A percentile compares a stretch with the other conserved stretches of the same genome.
Evolutionary conservation across 768 basidiomycete species (phyloP).

Genomic region (Lepiota brunneoincarnata): DNA sequence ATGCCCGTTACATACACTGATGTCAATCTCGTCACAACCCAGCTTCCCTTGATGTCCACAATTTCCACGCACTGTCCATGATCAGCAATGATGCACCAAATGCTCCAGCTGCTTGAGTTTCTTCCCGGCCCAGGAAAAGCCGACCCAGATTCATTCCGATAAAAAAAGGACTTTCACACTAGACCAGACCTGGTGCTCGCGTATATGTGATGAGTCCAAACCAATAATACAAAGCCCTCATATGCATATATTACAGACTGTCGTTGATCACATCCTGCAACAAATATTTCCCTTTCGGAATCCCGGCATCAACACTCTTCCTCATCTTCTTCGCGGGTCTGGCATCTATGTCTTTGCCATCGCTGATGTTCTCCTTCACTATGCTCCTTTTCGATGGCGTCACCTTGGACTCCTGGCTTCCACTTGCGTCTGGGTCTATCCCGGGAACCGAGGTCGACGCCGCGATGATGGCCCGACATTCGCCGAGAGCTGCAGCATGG

Average conservation of each 20-base stretch:
- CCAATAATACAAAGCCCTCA: neutral
- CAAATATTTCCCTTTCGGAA: constrained; percentile 57
- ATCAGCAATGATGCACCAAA: neutral
- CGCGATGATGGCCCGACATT: constrained; percentile 24
- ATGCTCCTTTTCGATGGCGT: constrained; percentile 17
- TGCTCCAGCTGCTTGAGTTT: too few species aligned
- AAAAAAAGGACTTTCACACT: too few species aligned
- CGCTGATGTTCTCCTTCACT: constrained; percentile 13
- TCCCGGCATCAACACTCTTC: constrained; percentile 31
- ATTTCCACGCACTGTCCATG: neutral
- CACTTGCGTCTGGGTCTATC: constrained; percentile 6
- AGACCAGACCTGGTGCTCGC: too few species aligned
- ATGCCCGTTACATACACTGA: neutral
- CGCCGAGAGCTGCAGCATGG: constrained; percentile 34
- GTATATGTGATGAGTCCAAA: neutral
- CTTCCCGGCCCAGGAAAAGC: too few species aligned
- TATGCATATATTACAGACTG: constrained; percentile 3
- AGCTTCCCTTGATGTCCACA: neutral
- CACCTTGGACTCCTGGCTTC: constrained; percentile 9
- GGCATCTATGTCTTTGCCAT: constrained; percentile 4
- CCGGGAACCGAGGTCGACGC: constrained; percentile 20
- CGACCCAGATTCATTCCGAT: too few species aligned
- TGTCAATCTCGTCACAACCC: neutral
- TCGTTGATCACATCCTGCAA: constrained; percentile 59
- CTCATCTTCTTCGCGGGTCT: constrained; percentile 30